A percentile compares a stretch with the other conserved stretches of the same genome.
phyloP scores from a whole-genome alignment of 371 early-diverging fungal species.

The Mucor irregularis region DNA sequence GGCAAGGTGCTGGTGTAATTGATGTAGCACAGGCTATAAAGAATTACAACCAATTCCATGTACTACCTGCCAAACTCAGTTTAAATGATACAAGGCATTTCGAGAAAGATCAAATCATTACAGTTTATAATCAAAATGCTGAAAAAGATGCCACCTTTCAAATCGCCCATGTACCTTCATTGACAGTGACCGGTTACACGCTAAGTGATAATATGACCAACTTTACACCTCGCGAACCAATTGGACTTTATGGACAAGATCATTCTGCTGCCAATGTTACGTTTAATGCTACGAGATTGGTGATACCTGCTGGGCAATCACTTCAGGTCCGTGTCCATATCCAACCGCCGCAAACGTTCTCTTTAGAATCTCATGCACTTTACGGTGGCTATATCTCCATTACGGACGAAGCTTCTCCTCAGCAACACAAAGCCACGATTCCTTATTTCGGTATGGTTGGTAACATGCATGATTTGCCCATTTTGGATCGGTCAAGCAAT shows the following conservation, averaged over 20 bases:
- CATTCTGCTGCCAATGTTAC: slow-evolving; percentile 20
- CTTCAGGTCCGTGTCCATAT: slow-evolving; percentile 34
- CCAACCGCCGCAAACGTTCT: slow-evolving; percentile 34
- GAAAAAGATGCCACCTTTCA: slow-evolving; percentile 25
- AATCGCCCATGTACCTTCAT: slow-evolving; percentile 34
- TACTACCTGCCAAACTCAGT: slow-evolving; percentile 62
- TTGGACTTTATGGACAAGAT: slow-evolving; percentile 8
- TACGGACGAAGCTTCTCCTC: neutral
- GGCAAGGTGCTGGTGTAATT: slow-evolving; percentile 74
- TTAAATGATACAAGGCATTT: slow-evolving; percentile 63
- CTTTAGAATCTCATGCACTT: slow-evolving; percentile 9
- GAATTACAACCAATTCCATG: slow-evolving; percentile 39
- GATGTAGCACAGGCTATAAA: slow-evolving; percentile 61
- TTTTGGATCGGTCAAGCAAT: slow-evolving; percentile 17
- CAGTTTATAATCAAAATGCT: slow-evolving; percentile 54
- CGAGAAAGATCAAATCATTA: slow-evolving; percentile 37
- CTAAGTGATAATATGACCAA: neutral
- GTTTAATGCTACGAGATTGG: slow-evolving; percentile 27
- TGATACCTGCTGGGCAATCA: slow-evolving; percentile 38
- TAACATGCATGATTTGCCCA: slow-evolving; percentile 25
- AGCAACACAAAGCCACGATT: slow-evolving; percentile 3
- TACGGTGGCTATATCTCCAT: slow-evolving; percentile 32
- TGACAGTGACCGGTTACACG: slow-evolving; percentile 33
- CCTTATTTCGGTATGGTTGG: slow-evolving; percentile 38
- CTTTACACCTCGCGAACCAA: slow-evolving; percentile 16